phyloP scores from a whole-genome alignment of 805 yeast genomes.

The Suhomyces vadensis region DNA sequence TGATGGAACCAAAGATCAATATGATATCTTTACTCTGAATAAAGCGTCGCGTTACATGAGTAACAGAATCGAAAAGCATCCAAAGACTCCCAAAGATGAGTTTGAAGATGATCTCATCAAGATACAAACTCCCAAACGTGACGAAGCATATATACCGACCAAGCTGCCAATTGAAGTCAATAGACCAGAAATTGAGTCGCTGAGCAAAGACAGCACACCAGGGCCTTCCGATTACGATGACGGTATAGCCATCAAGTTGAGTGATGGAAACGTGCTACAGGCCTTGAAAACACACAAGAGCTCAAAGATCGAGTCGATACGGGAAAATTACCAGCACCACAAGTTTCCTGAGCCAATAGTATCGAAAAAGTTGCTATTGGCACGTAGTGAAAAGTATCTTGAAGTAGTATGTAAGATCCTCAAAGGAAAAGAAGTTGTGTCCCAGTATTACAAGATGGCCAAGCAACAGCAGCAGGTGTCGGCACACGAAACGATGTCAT shows the following conservation, averaged over 20 bases:
- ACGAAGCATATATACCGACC: not conserved
- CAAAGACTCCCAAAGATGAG: not conserved
- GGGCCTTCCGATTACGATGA: conserved; percentile 6
- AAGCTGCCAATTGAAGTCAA: not conserved
- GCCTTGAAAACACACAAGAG: conserved; percentile 15
- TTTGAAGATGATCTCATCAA: conserved; percentile 5
- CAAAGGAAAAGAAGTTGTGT: conserved; percentile 42
- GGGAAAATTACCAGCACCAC: conserved; percentile 15
- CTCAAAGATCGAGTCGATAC: conserved; percentile 15
- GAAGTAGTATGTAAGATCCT: conserved; percentile 39
- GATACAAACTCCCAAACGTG: not conserved
- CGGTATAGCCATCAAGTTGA: conserved; percentile 9
- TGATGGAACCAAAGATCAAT: not conserved
- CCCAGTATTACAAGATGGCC: conserved; percentile 55
- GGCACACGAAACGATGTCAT: conserved; percentile 44
- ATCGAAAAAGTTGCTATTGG: conserved; percentile 33
- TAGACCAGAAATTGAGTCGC: not conserved
- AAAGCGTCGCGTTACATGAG: not conserved
- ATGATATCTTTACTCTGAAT: not conserved
- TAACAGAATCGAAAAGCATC: not conserved
- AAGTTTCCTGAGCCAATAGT: conserved; percentile 26
- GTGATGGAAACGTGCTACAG: conserved; percentile 16
- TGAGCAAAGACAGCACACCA: not conserved
- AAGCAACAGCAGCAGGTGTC: conserved; percentile 40
- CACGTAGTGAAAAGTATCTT: conserved; percentile 29